A percentile compares a stretch with the other conserved stretches of the same genome.
phyloP scores from a whole-genome alignment of 768 basidiomycete species.

The Leccinellum rugosiceps region DNA sequence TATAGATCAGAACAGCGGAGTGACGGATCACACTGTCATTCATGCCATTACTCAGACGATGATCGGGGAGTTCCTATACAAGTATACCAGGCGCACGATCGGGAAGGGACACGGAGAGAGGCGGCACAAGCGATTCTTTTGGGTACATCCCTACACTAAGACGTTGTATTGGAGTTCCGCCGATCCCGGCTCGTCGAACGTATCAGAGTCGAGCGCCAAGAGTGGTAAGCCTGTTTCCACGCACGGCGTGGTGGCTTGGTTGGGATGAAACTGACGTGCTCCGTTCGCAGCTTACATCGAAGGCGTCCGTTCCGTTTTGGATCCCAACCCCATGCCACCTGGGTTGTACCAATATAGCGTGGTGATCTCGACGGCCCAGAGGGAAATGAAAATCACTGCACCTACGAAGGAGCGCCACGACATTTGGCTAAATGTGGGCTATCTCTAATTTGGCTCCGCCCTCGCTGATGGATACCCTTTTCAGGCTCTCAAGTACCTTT shows the following conservation, averaged over 20 bases:
- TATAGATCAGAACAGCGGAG: constrained; percentile 30
- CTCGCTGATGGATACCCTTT: constrained; percentile 4
- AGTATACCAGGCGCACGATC: constrained; percentile 88
- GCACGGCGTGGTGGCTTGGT: constrained; percentile 2
- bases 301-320: constrained; percentile 85
- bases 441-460: constrained; percentile 6
- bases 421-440: constrained; percentile 87
- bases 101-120: constrained; percentile 89
- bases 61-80: constrained; percentile 99
- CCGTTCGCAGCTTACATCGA: constrained; percentile 79
- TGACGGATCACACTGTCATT: constrained; percentile 87
- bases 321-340: constrained; percentile 94
- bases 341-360: constrained; percentile 92
- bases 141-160: constrained; percentile 99
- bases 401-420: constrained; percentile 94
- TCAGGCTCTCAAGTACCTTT: constrained; percentile 88
- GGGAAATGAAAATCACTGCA: constrained; percentile 99
- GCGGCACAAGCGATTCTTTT: constrained; percentile 95
- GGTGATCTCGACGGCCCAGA: constrained; percentile 85
- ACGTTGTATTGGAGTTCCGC: constrained; percentile 96
- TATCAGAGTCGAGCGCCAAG: constrained; percentile 92
- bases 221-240: constrained; percentile 66
- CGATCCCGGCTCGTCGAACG: constrained; percentile 86
- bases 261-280: neutral
- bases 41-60: constrained; percentile 99